phyloP scores from a whole-genome alignment of 2,329 filamentous ascomycete genomes.

The Venturia pyrina region DNA sequence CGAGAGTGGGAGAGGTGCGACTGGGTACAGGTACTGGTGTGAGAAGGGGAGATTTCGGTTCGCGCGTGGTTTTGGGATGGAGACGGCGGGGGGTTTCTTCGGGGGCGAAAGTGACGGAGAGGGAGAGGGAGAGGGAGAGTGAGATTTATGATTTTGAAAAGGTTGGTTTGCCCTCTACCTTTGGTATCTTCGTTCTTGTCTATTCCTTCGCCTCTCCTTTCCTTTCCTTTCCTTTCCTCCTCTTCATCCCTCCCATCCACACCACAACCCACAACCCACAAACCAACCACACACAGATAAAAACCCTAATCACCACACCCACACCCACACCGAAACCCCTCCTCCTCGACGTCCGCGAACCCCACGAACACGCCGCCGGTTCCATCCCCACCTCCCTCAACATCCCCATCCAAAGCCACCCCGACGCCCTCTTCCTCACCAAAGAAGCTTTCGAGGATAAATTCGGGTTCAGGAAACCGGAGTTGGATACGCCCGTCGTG shows the following conservation, averaged over 20 bases:
- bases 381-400: constrained; percentile 74
- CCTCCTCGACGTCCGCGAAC: constrained; percentile 58
- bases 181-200: too few relatives aligned
- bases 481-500: too few relatives aligned
- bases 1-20: too few relatives aligned
- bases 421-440: constrained; percentile 69
- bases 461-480: constrained; percentile 67
- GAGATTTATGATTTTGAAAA: constrained; percentile 32
- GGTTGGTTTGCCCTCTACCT: too few relatives aligned
- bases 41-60: too few relatives aligned
- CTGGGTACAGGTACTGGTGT: too few relatives aligned
- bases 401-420: constrained; percentile 66
- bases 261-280: too few relatives aligned
- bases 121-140: too few relatives aligned
- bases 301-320: constrained; percentile 25
- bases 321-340: constrained; percentile 21
- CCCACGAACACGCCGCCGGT: constrained; percentile 53
- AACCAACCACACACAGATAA: constrained; percentile 19
- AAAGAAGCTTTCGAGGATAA: constrained; percentile 72
- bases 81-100: too few relatives aligned
- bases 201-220: constrained; percentile 15
- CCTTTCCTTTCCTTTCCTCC: background rate
- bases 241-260: too few relatives aligned
- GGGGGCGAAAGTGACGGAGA: too few relatives aligned
- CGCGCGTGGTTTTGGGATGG: too few relatives aligned